Evolutionary conservation across 192 early-diverging fungal species (phyloP), one percentile per base, ranked within the genome.

Genomic region (Helicostylum pulchrum): DNA sequence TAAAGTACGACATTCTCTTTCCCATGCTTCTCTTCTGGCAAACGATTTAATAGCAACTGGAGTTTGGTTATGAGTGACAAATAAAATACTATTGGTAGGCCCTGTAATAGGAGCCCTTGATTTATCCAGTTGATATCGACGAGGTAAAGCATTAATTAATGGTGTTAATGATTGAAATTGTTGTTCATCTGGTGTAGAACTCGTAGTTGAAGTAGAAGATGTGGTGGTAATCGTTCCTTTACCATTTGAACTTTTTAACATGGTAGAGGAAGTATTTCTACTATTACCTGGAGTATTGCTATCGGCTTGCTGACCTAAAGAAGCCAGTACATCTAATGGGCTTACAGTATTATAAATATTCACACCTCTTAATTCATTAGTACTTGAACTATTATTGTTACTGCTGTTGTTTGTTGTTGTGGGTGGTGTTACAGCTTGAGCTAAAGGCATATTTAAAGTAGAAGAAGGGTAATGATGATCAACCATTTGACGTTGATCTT

Each of bases 21-120:
- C 80, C 80, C 80, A 82, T 17, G 78, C 80, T 48, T 82, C 80
- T 42, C 78, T 69, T n/a, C 76, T 56, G 0, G 73, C 68, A 71
- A 82, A 82, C 1, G 70, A 72, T 53, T 82, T 82, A 26, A 82
- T 72, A 15, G 72, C 76, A 46, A 71, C 72, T 0, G 65, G 62
- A 1, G 46, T 72, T 12, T 76, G 66, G 0, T 70, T 59, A 12
- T 74, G 69, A 6, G 65, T 58, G 2, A 72, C 78, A 72, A 77
- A 82, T 10, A 82, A 42, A 26, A 82, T 76, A 32, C 67, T 72
- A 21, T 82, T 82, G 20, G 68, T 53, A 7, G 74, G 71, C 6
- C 80, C 80, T 19, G 75, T 58, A 7, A 82, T 77, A 0, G 80
- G 76, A 10, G 68, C 47, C 3, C 54, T 67, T 2, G 53, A 54